A percentile compares a stretch with the other conserved stretches of the same genome.
These are phyloP conservation scores for Rhodotorula taiwanensis DNA, from an alignment of 768 basidiomycete genomes.

Conservation along the genomic window DNA sequence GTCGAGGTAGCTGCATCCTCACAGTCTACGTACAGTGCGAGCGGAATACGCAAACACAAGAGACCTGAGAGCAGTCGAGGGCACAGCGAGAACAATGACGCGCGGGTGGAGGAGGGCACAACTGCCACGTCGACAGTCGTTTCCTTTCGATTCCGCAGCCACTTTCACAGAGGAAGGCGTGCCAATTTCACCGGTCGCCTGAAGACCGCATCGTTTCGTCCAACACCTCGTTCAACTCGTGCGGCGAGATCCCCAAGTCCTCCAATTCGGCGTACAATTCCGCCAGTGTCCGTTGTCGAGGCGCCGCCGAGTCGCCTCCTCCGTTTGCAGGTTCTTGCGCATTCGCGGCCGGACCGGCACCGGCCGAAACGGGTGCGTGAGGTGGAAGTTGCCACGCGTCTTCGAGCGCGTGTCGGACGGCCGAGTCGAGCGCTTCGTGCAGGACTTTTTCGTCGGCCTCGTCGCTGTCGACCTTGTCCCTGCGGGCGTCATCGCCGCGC, in stretches of 20 bases:
- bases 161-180: not conserved
- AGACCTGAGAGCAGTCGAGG: no score
- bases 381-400: slow-evolving; percentile 22
- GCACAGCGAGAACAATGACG: no score
- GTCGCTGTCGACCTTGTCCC: not conserved
- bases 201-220: slow-evolving; percentile 1
- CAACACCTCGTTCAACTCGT: slow-evolving; percentile 21
- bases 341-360: not conserved
- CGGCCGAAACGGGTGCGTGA: not conserved
- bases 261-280: slow-evolving; percentile 31
- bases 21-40: not conserved
- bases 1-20: slow-evolving; percentile 1
- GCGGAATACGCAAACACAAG: no score
- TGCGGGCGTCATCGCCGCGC: not conserved
- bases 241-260: slow-evolving; percentile 11
- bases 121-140: no score
- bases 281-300: slow-evolving; percentile 11
- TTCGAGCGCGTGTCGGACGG: slow-evolving; percentile 23
- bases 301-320: not conserved
- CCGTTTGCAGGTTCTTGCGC: not conserved
- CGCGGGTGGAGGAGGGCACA: not conserved
- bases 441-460: no score
- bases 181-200: not conserved
- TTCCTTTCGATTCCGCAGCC: no score
- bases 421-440: slow-evolving; percentile 10